Base-by-base conservation (phyloP, 768 basidiomycete species). In the Hirschioporus abietinus region DNA sequence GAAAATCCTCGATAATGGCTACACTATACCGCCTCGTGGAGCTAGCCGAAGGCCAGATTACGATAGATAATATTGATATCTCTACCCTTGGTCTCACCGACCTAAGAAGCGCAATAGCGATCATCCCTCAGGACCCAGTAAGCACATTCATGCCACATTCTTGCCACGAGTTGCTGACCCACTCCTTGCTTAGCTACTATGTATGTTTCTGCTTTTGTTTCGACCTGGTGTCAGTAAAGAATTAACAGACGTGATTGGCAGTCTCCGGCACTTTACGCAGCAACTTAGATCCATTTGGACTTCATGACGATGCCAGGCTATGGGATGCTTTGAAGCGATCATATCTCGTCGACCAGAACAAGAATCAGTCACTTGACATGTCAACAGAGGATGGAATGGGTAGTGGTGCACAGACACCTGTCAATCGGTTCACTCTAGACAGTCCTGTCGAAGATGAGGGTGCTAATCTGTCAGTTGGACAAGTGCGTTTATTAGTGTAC, bases 251-350 rank as follows among this genome's bases (percentile, higher is more conserved):
- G 10, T 25, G 20, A 34, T 61, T 24, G 71, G 59, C 76, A 82
- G 88, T 92, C 78, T 90, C 89, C 18, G 93, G 92, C 64, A 93
- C 92, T 1, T 76, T 96, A 24, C 84, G 95, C 63, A 86, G 86
- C 59, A 97, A 98, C 74, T 85, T 97, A 4, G 96, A 97, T 74
- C 96, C 96, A 0, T 96, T 96, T 78, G 87, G 85, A 63, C 76
- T 85, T 60, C 86, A 92, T 68, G 90, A 92, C 68, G 95, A 96
- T 74, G 86, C 86, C 24, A 82, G 83, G 25, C 82, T 97, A 23
- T 95, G 92, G 89, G 94, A 96, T 71, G 93, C 96, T 3, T 79
- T 97, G 62, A 89, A 86, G 73, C 89, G 94, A 26, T 86, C 94
- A 0, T 89, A 95, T 76, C 84, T 97, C 18, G 86, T 94, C 52